These are phyloP conservation scores for Margaritispora aquatica DNA, from an alignment of 495 filamentous ascomycete species.

Conservation along the genomic window DNA sequence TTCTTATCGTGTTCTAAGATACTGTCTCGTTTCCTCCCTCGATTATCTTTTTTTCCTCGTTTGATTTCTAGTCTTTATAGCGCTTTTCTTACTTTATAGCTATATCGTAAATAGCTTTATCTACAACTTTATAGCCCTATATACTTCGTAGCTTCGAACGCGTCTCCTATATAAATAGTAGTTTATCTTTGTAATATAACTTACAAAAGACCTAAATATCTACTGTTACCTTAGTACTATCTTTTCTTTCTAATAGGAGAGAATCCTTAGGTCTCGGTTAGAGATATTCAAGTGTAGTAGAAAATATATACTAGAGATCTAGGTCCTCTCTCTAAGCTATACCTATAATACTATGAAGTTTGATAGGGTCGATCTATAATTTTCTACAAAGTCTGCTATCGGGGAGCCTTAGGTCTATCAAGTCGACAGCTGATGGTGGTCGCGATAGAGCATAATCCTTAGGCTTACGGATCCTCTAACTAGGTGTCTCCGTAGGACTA, in stretches of 20 bases:
- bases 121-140: neutral
- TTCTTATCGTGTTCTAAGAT: no score
- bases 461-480: neutral
- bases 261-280: neutral
- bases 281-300: neutral
- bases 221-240: neutral
- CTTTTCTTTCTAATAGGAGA: neutral
- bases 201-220: neutral
- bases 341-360: neutral
- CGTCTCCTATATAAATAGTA: neutral
- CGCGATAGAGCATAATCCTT: neutral
- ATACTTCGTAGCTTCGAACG: neutral
- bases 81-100: neutral
- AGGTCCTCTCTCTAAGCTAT: neutral
- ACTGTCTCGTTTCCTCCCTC: no score
- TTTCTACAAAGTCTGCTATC: neutral
- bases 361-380: neutral
- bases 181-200: neutral
- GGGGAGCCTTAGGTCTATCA: neutral
- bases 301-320: neutral
- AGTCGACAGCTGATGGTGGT: neutral
- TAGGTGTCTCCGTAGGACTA: neutral
- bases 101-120: neutral
- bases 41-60: no score
- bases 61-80: neutral